A percentile compares a stretch with the other conserved stretches of the same genome.
phyloP scores from a whole-genome alignment of 2,329 filamentous ascomycete genomes.

The Sphaerulina populicola region DNA sequence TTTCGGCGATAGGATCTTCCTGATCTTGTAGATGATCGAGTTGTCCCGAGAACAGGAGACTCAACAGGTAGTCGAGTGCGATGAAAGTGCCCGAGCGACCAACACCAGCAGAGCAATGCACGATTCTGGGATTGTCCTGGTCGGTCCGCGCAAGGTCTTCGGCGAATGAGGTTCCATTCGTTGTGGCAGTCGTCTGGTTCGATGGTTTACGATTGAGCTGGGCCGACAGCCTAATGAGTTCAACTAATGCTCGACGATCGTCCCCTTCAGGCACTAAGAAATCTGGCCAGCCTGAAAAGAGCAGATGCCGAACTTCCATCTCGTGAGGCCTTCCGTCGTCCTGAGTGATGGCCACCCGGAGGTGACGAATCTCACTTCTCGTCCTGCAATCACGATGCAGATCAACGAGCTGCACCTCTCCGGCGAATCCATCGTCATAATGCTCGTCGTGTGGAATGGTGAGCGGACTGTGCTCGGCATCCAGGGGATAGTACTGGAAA shows the following conservation, averaged over 20 bases:
- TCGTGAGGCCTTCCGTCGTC: constrained; percentile 39
- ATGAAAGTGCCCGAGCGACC: constrained; percentile 94
- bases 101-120: constrained; percentile 72
- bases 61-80: constrained; percentile 81
- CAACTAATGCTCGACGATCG: constrained; percentile 59
- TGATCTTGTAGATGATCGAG: constrained; percentile 45
- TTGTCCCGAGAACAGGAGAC: constrained; percentile 68
- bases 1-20: constrained; percentile 64
- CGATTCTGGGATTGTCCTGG: constrained; percentile 60
- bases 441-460: constrained; percentile 22
- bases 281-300: constrained; percentile 85
- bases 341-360: constrained; percentile 44
- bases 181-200: constrained; percentile 9
- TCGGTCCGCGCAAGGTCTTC: constrained; percentile 22
- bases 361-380: constrained; percentile 63
- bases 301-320: constrained; percentile 69
- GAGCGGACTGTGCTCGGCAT: constrained; percentile 25
- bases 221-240: constrained; percentile 60
- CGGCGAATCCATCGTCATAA: constrained; percentile 48
- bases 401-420: constrained; percentile 55
- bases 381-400: constrained; percentile 48
- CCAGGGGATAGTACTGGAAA: constrained; percentile 64
- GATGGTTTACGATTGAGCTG: constrained; percentile 41
- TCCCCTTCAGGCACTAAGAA: constrained; percentile 69
- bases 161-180: constrained; percentile 23